Conservation (phyloP, 768 basidiomycete genomes). For the Dendrothele bispora region DNA sequence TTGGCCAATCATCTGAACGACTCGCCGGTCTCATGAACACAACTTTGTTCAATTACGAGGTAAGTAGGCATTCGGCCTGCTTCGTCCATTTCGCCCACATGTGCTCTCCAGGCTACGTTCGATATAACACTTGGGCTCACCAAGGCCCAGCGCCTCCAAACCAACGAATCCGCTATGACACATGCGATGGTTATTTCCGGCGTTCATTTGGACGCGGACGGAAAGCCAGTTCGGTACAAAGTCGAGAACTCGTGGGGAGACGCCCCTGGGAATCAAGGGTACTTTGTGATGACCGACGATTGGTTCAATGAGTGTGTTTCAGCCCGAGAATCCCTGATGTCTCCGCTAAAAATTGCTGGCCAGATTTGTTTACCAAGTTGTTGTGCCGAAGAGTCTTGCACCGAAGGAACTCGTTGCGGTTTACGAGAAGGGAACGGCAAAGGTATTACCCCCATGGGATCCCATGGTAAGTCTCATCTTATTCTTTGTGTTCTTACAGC, state of each 20-base stretch:
- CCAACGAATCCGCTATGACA: conserved; percentile 88
- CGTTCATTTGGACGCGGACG: conserved; percentile 79
- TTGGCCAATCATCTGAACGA: conserved; percentile 80
- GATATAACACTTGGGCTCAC: conserved; percentile 76
- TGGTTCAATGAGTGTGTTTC: conserved; percentile 92
- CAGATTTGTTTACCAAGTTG: conserved; percentile 92
- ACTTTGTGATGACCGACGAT: conserved; percentile 85
- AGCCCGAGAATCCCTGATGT: neutral
- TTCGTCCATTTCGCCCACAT: no score
- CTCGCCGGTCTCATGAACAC: conserved; percentile 84
- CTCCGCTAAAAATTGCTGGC: neutral
- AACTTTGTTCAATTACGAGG: conserved; percentile 79
- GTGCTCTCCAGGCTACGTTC: no score
- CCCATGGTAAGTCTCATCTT: conserved; percentile 61
- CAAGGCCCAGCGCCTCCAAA: conserved; percentile 83
- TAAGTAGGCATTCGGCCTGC: no score
- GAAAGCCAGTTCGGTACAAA: conserved; percentile 86
- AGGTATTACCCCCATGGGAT: conserved; percentile 88
- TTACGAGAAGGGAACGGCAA: conserved; percentile 62
- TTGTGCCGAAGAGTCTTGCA: conserved; percentile 78
- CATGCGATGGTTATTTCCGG: conserved; percentile 95
- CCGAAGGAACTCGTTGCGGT: conserved; percentile 81
- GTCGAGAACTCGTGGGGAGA: conserved; percentile 97
- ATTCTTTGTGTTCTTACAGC: neutral
- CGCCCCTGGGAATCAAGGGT: conserved; percentile 75